These are phyloP conservation scores for Talaromyces sp. DNA, from an alignment of 2,329 filamentous ascomycete genomes.

Conservation along the genomic window DNA sequence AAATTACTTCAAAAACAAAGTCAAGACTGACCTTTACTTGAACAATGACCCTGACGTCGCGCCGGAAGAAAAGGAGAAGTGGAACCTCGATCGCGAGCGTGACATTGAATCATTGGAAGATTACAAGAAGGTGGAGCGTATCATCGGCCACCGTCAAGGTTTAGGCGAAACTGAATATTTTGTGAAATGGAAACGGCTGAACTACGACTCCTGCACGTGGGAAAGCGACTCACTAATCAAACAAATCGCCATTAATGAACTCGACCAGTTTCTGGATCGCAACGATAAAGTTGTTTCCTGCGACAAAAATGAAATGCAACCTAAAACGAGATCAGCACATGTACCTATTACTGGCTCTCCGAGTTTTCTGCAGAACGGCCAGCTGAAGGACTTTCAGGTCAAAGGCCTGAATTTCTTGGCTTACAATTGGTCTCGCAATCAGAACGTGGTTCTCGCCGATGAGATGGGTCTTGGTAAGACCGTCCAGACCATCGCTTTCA, in stretches of 20 bases:
- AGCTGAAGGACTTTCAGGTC: slow-evolving; percentile 89
- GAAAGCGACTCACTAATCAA: slow-evolving; percentile 74
- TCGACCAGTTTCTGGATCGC: slow-evolving; percentile 87
- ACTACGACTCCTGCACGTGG: slow-evolving; percentile 95
- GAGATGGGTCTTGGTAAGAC: slow-evolving; percentile 99
- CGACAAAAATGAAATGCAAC: slow-evolving; percentile 72
- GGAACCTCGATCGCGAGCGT: slow-evolving; percentile 90
- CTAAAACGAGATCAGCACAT: slow-evolving; percentile 70
- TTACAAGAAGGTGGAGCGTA: slow-evolving; percentile 86
- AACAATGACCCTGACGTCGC: slow-evolving; percentile 70
- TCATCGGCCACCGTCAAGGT: slow-evolving; percentile 78
- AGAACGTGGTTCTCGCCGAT: slow-evolving; percentile 95
- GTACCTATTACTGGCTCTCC: slow-evolving; percentile 77
- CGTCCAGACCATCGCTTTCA: slow-evolving; percentile 93
- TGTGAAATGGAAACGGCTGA: slow-evolving; percentile 94
- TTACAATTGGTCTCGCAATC: slow-evolving; percentile 90
- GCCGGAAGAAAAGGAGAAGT: slow-evolving; percentile 86
- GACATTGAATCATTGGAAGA: slow-evolving; percentile 85
- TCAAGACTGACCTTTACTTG: slow-evolving; percentile 77
- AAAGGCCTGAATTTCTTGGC: slow-evolving; percentile 92
- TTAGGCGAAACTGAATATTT: slow-evolving; percentile 84
- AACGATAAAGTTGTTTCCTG: slow-evolving; percentile 77
- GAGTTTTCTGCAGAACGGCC: slow-evolving; percentile 76
- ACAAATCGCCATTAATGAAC: slow-evolving; percentile 77
- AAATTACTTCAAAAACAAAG: slow-evolving; percentile 81